These are phyloP conservation scores for Fragaria ananassa DNA, from an alignment of 306 rosid genomes.

Conservation along the genomic window DNA sequence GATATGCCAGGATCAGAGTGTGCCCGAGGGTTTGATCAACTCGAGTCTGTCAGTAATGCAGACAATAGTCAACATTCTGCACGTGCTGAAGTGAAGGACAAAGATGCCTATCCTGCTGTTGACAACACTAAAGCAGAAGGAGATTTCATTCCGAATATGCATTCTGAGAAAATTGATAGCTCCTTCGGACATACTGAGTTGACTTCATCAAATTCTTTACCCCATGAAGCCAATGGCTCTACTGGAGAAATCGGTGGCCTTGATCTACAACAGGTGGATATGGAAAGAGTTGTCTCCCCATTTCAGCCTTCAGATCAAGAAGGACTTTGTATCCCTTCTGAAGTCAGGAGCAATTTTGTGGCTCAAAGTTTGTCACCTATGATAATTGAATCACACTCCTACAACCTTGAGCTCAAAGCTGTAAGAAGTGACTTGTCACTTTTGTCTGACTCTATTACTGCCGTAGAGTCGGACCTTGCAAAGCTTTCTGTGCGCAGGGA, in stretches of 20 bases:
- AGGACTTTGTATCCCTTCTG: conserved; percentile 38
- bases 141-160: conserved; percentile 8
- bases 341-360: conserved; percentile 34
- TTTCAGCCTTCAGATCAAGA: conserved; percentile 39
- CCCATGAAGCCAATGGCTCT: conserved; percentile 53
- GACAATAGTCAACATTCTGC: conserved; percentile 52
- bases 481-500: conserved; percentile 79
- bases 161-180: conserved; percentile 48
- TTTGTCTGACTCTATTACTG: conserved; percentile 61
- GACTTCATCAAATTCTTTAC: conserved; percentile 40
- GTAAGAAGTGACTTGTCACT: conserved; percentile 52
- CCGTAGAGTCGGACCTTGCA: conserved; percentile 52
- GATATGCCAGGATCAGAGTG: conserved; percentile 43
- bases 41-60: conserved; percentile 44
- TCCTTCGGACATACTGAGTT: conserved; percentile 30
- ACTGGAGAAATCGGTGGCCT: conserved; percentile 37
- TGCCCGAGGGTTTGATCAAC: conserved; percentile 51
- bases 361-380: conserved; percentile 28
- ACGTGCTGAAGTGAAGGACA: conserved; percentile 37
- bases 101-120: conserved; percentile 31
- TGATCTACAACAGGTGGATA: conserved; percentile 42
- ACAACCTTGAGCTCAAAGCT: conserved; percentile 62
- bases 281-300: conserved; percentile 41
- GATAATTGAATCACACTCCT: conserved; percentile 54
- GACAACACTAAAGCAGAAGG: conserved; percentile 14